Base-by-base conservation (phyloP, 495 filamentous ascomycete genomes). In the Alectoria sarmentosa region DNA sequence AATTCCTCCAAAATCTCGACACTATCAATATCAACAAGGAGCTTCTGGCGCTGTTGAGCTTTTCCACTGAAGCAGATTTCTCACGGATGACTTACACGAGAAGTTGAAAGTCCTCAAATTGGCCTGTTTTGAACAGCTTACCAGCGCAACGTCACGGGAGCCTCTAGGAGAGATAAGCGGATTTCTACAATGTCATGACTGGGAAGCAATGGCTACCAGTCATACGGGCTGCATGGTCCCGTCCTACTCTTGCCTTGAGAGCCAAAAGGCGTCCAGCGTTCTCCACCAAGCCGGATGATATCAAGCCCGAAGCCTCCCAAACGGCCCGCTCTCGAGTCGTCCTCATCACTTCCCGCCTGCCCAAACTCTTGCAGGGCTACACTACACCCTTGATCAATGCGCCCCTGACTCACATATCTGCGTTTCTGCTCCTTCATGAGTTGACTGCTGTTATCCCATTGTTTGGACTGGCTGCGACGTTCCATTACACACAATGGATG, bases 381-480 rank as follows among this genome's bases (percentile, higher is more conserved):
- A 86, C 88, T 44, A 75, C 75, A 21, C 84, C 84, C 23, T 80
- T 98, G 14, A 80, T 86, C 63, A 77, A 80, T 57, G 92, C 91
- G 14, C 93, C 94, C 0, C 67, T 91, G 30, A 89, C 90, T 4
- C 91, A 96, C 76, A 78, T 96, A 46, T 85, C 86, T 10, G 84
- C 94, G 4, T 98, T 98, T 73, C 76, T 98, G 14, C 77, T 96
- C 48, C 82, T 98, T 0, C 94, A 98, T 79, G 94, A 98, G 73
- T 64, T 95, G 39, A 97, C 94, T 0, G 94, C 94, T 23, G 74
- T 97, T 19, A 66, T 91, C 6, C 92, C 94, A 1, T 74, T 98
- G 0, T 73, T 92, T 36, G 89, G 85, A 0, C 80, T 98, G 0
- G 84, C 87, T 15, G 88, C 80, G 9, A 66, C 83, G 2, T 96